These are phyloP conservation scores for Diaporthe velutina DNA, from an alignment of 2,329 filamentous ascomycete genomes.

Conservation along the genomic window DNA sequence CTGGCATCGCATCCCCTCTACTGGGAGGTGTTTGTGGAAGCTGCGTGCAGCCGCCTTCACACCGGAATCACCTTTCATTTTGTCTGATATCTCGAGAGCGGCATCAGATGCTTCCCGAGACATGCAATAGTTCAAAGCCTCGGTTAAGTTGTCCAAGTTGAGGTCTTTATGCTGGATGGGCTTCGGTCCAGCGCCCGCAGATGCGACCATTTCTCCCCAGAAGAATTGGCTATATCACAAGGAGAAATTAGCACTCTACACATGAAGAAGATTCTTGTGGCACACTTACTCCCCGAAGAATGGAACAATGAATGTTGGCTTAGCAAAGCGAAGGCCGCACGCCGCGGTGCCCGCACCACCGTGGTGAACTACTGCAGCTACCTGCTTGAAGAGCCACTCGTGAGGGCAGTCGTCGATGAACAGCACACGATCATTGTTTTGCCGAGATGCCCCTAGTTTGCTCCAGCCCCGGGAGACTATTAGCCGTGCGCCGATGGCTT, in stretches of 20 bases:
- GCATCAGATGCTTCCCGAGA: not conserved
- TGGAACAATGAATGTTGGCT: not conserved
- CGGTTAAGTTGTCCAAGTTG: not conserved
- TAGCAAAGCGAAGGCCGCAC: not conserved
- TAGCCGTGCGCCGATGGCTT: slow-evolving; percentile 68
- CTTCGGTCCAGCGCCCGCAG: not conserved
- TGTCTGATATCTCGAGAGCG: not conserved
- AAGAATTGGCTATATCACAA: not conserved
- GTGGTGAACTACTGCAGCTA: slow-evolving; percentile 72
- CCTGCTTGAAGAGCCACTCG: slow-evolving; percentile 74
- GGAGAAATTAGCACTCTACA: not conserved
- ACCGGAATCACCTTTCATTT: slow-evolving; percentile 1
- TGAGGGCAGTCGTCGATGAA: slow-evolving; percentile 76
- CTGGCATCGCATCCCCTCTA: not conserved
- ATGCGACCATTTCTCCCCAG: slow-evolving; percentile 4
- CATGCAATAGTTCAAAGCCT: not conserved
- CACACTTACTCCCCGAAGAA: not conserved
- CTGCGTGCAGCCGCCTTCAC: not conserved
- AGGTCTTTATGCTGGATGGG: not conserved
- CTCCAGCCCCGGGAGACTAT: slow-evolving; percentile 76
- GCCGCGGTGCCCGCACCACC: slow-evolving; percentile 66
- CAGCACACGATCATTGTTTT: slow-evolving; percentile 55
- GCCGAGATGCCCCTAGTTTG: slow-evolving; percentile 60
- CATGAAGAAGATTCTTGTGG: fast-evolving
- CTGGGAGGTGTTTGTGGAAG: not conserved